These are phyloP conservation scores for Ogataea methanolica DNA, from an alignment of 805 yeast genomes.

Conservation along the genomic window DNA sequence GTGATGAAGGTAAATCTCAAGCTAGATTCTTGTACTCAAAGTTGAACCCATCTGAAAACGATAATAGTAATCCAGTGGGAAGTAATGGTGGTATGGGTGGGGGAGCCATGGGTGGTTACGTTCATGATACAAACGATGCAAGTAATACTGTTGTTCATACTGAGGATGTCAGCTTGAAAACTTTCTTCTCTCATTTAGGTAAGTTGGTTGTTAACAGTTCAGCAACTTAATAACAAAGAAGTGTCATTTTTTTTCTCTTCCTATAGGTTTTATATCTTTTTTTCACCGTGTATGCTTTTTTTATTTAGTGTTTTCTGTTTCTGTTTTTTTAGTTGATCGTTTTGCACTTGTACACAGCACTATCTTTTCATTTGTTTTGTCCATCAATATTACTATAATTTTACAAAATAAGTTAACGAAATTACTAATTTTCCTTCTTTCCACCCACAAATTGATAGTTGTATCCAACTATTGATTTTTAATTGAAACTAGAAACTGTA, in stretches of 20 bases:
- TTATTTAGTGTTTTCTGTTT: background rate
- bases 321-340: constrained; percentile 2
- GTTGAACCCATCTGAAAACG: constrained; percentile 87
- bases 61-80: constrained; percentile 35
- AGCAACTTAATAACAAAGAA: constrained; percentile 7
- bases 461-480: no score
- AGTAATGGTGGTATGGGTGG: constrained; percentile 35
- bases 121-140: constrained; percentile 35
- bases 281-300: background rate
- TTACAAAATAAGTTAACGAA: no score
- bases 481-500: no score
- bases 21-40: constrained; percentile 94
- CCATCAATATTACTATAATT: no score
- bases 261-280: background rate
- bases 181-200: constrained; percentile 91
- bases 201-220: constrained; percentile 68
- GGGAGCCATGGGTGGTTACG: constrained; percentile 37
- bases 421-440: no score
- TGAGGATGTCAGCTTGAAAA: constrained; percentile 92
- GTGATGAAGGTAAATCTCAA: constrained; percentile 98
- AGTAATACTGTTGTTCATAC: constrained; percentile 78
- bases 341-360: constrained; percentile 6
- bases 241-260: background rate
- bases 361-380: no score
- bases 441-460: no score